These are phyloP conservation scores for Venturia oleaginea DNA, from an alignment of 2,329 filamentous ascomycete species.

Conservation along the genomic window DNA sequence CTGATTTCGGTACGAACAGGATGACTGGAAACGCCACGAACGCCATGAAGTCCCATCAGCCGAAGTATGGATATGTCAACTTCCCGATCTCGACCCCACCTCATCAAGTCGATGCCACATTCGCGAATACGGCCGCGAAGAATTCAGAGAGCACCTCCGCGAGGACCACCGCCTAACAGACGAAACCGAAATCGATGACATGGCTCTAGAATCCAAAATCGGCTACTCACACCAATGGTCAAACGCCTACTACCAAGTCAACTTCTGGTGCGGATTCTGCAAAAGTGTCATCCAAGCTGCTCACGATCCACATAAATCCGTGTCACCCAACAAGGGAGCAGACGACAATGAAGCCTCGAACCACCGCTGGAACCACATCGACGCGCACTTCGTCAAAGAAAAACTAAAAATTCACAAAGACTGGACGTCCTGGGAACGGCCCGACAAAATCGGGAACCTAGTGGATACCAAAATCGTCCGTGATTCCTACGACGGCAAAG, in stretches of 20 bases:
- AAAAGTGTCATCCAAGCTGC: constrained; percentile 35
- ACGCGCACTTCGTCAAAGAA: constrained; percentile 3
- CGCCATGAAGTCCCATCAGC: background rate
- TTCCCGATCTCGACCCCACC: background rate
- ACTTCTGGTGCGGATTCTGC: constrained; percentile 90
- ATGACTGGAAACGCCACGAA: constrained; percentile 15
- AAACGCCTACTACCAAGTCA: constrained; percentile 46
- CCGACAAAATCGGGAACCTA: background rate
- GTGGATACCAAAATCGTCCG: background rate
- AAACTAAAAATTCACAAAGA: background rate
- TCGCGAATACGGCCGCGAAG: background rate
- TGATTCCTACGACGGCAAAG: background rate
- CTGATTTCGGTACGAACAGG: background rate
- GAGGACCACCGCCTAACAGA: constrained; percentile 3
- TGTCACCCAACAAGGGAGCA: background rate
- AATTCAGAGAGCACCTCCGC: constrained; percentile 9
- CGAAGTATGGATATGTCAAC: constrained; percentile 4
- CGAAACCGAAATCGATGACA: background rate
- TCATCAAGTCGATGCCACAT: background rate
- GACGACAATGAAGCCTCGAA: background rate
- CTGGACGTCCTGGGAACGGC: constrained; percentile 2
- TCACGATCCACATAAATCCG: background rate
- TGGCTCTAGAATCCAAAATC: constrained; percentile 38
- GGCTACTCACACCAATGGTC: constrained; percentile 29
- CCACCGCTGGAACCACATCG: constrained; percentile 12